Evolutionary conservation across 768 basidiomycete species (phyloP), one percentile per base, ranked within the genome.

Genomic region (Tricholoma hemisulphureum): DNA sequence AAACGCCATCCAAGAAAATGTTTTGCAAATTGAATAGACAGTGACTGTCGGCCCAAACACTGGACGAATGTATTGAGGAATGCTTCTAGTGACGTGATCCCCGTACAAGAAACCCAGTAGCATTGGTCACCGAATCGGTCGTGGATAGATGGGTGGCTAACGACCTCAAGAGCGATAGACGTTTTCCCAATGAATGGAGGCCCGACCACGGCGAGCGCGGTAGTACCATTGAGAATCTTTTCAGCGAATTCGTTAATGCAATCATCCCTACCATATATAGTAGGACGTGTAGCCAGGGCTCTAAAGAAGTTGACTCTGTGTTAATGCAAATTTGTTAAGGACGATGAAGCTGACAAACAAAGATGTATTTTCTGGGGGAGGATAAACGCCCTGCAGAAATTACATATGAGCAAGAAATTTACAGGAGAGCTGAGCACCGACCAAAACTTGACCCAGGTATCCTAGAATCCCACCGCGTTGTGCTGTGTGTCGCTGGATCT

Each of bases 141-240:
- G n/a, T 23, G 20, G n/a, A 54, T 23, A 18, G n/a, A 34, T 16
- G 49, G 23, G 31, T 61, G 35, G 54, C 54, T 43, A 13, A 61
- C 28, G 18, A 61, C 28, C 31, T 45, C 49, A 26, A 41, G 45
- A 24, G 53, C 57, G 16, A 58, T 41, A 32, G 53, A 48, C 10
- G 57, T 58, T 46, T 58, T 61, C 24, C 60, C 60, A 13, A 58
- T 58, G 26, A 56, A 51, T 11, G 57, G 60, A 29, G 53, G 53
- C 4, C 58, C 53, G 41, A 61, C 11, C 34, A 61, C 34, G 32
- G 48, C 23, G 21, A 61, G 37, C 18, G 41, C 24, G 29, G 39
- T 32, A 50, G 48, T 18, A 14, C 37, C 35, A 6, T 41, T 31
- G 10, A 35, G 16, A 16, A 61, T 61, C 21, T 28, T 29, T 8